Evolutionary conservation across 371 early-diverging fungal genomes (phyloP).

Genomic region (Coemansia sp.): DNA sequence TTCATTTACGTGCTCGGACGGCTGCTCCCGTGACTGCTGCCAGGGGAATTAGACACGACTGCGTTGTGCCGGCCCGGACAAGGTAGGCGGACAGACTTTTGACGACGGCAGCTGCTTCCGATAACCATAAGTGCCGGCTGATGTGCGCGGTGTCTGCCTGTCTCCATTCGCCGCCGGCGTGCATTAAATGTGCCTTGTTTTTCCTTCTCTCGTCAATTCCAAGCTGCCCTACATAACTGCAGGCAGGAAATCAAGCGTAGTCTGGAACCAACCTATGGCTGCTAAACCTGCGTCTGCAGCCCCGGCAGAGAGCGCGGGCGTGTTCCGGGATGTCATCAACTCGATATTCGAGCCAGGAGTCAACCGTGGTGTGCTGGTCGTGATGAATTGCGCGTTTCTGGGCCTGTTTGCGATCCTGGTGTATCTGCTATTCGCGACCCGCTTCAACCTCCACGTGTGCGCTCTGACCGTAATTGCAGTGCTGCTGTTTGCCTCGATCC

Average conservation of each 20-base stretch:
- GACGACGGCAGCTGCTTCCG: neutral
- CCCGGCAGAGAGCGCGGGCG: slow-evolving; percentile 19
- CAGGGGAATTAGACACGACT: no score
- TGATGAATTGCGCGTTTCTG: slow-evolving; percentile 46
- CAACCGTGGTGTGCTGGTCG: slow-evolving; percentile 48
- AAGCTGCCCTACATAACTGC: neutral
- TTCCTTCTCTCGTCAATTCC: no score
- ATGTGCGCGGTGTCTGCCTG: no score
- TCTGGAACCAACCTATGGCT: neutral
- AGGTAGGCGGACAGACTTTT: neutral
- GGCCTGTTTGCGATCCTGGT: slow-evolving; percentile 44
- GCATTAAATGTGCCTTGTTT: no score
- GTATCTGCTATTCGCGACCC: slow-evolving; percentile 44
- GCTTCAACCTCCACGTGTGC: slow-evolving; percentile 48
- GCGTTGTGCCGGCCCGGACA: no score
- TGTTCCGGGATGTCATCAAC: slow-evolving; percentile 46
- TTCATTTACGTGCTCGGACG: no score
- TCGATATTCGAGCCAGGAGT: slow-evolving; percentile 51
- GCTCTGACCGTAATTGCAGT: slow-evolving; percentile 39
- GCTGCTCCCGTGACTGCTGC: neutral
- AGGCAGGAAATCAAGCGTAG: neutral
- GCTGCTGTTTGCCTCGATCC: slow-evolving; percentile 43
- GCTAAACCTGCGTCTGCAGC: neutral
- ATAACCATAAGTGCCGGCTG: slow-evolving; percentile 3
- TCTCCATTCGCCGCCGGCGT: no score